Base-by-base conservation (phyloP, 352 stramenopile species). In the Peronosclerospora sorghi region DNA sequence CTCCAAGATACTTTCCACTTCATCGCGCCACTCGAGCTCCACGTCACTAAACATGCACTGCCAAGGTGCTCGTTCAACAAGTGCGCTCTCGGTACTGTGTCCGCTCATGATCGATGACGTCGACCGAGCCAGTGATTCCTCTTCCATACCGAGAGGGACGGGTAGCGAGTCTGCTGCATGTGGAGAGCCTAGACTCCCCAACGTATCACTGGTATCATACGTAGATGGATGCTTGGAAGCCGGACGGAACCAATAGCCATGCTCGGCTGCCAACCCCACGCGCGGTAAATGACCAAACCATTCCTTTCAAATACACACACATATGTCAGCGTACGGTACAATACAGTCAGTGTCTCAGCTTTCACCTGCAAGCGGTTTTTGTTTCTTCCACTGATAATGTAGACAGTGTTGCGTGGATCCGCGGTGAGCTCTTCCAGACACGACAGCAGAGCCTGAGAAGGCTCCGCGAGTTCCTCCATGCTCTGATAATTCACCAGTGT, bases 241-340 rank as follows among this genome's bases (percentile, higher is more conserved):
- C n/a, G n/a, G n/a, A n/a, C n/a, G n/a, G n/a, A n/a, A n/a, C n/a
- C 77, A 87, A 43, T 86, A 90, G 3, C 77, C 77, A 44, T 85
- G 71, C 38, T 90, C 77, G 4, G 77, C 77, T n/a, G 73, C 72
- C 24, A 88, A 42, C n/a, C 71, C 79, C 9, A 89, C 70, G 19
- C 74, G 71, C 2, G 80, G 63, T 9, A 93, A 64, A 43, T 87
- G 69, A 2, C 78, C 73, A 41, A 92, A 86, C 81, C 81, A 94
- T 55, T 89, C 68, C 59, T 93, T 46, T 15, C 10, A 41, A 34
- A 45, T 7, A 19, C 32, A 30, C 8, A 41, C 24, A 27, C 2
- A 12, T 51, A 43, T 55, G 54, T 26, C 8, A 32, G 14, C 29
- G 7, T 1, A 14, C 38, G n/a, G 35, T 3, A 12, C 9, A 15